phyloP scores from a whole-genome alignment of 176 grass and related monocot genomes.

The Ensete glaucum region DNA sequence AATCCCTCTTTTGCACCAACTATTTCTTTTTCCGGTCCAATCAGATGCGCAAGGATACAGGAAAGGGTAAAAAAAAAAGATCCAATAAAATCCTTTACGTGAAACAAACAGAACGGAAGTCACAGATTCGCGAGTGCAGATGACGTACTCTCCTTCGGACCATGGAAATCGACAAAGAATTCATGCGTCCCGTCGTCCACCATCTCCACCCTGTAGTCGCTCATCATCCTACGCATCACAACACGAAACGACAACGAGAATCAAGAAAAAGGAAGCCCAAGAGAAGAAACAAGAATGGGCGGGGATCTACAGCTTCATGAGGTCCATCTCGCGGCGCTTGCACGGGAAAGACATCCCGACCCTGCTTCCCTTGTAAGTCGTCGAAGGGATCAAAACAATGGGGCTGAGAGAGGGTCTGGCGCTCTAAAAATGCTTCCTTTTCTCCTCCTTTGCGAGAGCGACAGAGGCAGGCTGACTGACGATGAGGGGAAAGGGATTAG shows the following conservation, averaged over 20 bases:
- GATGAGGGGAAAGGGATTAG: slow-evolving; percentile 4
- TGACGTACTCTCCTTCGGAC: slow-evolving; percentile 71
- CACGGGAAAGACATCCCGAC: slow-evolving; percentile 69
- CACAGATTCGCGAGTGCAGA: slow-evolving; percentile 11
- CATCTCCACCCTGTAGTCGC: slow-evolving; percentile 99
- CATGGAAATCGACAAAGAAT: slow-evolving; percentile 87
- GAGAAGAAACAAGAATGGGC: slow-evolving; percentile 8
- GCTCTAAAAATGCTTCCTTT: slow-evolving; percentile 31
- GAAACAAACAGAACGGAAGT: neutral
- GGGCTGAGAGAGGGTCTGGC: slow-evolving; percentile 15
- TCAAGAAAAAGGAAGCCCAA: slow-evolving; percentile 14
- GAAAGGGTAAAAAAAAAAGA: neutral
- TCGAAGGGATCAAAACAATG: slow-evolving; percentile 24
- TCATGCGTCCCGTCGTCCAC: slow-evolving; percentile 98
- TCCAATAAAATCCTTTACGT: neutral
- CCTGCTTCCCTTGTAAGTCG: neutral
- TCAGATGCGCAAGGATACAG: neutral
- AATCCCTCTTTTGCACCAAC: neutral
- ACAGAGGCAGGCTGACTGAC: slow-evolving; percentile 13
- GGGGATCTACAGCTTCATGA: slow-evolving; percentile 91
- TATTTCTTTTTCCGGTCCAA: neutral
- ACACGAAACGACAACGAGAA: slow-evolving; percentile 3
- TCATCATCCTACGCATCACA: slow-evolving; percentile 70
- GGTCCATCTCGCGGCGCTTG: slow-evolving; percentile 99
- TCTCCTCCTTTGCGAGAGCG: slow-evolving; percentile 31